Conservation (phyloP, 2,329 filamentous ascomycete species). For the Exophiala dermatitidis region DNA sequence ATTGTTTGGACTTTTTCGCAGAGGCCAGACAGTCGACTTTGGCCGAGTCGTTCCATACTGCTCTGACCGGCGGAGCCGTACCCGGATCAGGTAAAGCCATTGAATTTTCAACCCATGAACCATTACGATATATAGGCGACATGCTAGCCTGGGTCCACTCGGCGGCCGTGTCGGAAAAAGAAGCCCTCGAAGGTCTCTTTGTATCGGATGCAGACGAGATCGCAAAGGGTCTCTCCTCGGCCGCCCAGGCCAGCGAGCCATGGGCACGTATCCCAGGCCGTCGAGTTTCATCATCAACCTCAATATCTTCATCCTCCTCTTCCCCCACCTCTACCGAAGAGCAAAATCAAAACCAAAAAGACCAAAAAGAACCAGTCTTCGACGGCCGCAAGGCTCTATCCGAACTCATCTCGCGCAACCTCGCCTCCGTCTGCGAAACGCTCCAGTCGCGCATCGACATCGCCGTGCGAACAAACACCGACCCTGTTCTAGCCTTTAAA, state of each 20-base stretch:
- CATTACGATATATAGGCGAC: slow-evolving; percentile 84
- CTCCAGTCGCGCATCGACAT: slow-evolving; percentile 86
- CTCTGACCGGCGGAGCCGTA: slow-evolving; percentile 61
- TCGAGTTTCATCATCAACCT: not conserved
- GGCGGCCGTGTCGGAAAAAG: slow-evolving; percentile 83
- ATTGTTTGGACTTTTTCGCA: slow-evolving; percentile 85
- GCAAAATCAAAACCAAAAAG: slow-evolving; percentile 31
- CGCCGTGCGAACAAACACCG: slow-evolving; percentile 85
- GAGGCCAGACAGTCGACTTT: slow-evolving; percentile 81
- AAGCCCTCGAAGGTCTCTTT: slow-evolving; percentile 86
- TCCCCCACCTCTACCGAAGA: slow-evolving; percentile 6
- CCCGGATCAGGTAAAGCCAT: slow-evolving; percentile 65
- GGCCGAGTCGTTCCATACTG: slow-evolving; percentile 81
- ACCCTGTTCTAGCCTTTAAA: slow-evolving; percentile 80
- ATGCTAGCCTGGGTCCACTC: slow-evolving; percentile 98
- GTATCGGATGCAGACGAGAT: slow-evolving; percentile 86
- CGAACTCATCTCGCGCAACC: slow-evolving; percentile 77
- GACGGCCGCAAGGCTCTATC: slow-evolving; percentile 76
- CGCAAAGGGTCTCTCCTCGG: slow-evolving; percentile 64
- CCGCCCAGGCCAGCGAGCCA: slow-evolving; percentile 71
- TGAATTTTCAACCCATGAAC: slow-evolving; percentile 86
- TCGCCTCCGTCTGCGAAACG: slow-evolving; percentile 73
- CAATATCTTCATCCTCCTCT: not conserved
- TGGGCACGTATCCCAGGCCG: slow-evolving; percentile 55
- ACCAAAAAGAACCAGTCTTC: slow-evolving; percentile 52